A percentile compares a stretch with the other conserved stretches of the same genome.
These are phyloP conservation scores for Talinum fruticosum DNA, from an alignment of 148 eudicot species.

Conservation along the genomic window DNA sequence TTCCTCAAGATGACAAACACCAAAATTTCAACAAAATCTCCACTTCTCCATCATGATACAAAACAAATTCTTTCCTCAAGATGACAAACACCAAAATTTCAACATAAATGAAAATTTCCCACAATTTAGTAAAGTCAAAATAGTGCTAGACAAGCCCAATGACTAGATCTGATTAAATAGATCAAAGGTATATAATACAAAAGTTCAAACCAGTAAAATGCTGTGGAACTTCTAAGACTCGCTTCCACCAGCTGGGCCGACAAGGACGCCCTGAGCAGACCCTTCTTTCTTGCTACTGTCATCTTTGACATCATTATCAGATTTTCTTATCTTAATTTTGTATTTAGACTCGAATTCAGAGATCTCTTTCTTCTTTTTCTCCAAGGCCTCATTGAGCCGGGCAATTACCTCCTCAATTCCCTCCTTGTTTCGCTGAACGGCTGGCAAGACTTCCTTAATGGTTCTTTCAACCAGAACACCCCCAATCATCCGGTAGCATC, in stretches of 20 bases:
- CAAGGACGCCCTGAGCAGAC: constrained; percentile 89
- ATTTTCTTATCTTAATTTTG: constrained; percentile 70
- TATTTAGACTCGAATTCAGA: constrained; percentile 77
- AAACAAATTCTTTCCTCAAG: background rate
- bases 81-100: background rate
- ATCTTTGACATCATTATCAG: constrained; percentile 59
- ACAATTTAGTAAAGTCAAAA: background rate
- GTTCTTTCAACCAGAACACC: constrained; percentile 95
- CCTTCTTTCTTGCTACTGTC: constrained; percentile 71
- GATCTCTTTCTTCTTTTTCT: constrained; percentile 78
- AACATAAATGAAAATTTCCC: background rate
- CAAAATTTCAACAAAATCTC: background rate
- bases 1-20: background rate
- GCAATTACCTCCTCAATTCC: constrained; percentile 82
- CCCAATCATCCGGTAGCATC: constrained; percentile 90
- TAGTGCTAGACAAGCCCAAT: background rate
- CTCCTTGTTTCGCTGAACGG: constrained; percentile 81
- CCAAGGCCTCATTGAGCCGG: constrained; percentile 71
- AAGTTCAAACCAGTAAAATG: background rate
- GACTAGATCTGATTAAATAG: background rate
- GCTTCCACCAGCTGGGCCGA: constrained; percentile 65
- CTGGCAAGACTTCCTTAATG: constrained; percentile 83
- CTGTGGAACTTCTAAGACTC: constrained; percentile 28
- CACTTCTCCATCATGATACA: background rate
- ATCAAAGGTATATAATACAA: background rate